Evolutionary conservation across 148 eudicot species (phyloP), one percentile per base, ranked within the genome.

Genomic region (Fagopyrum esculentum): DNA sequence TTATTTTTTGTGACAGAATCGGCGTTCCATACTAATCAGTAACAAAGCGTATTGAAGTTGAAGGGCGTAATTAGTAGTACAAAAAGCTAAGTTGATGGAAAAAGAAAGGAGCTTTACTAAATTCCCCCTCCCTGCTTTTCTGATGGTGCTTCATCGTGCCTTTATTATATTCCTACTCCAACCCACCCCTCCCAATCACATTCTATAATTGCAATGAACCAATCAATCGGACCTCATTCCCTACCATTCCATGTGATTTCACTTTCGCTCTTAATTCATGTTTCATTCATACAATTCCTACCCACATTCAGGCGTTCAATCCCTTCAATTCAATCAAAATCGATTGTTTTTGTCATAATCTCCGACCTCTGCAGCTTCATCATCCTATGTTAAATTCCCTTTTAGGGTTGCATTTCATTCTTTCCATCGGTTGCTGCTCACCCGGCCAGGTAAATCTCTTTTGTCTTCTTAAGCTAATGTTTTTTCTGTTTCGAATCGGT

Each of bases 151-250:
- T 40, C 71, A 66, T 66, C 71, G 46, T 66, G 71, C 17, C 71
- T 66, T 40, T 66, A 66, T 66, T 66, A 66, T 66, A 66, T 66
- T 66, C 71, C 71, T 66, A 66, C 19, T 66, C 71, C 71, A 66
- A 66, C 47, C 46, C 71, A 35, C 40, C 40, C 40, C 40, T 35
- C 47, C 35, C 35, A 40, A 64, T 64, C 70, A 6, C 70, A 66
- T 12, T 66, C 71, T 66, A 35, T 66, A 19, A 66, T 66, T 66
- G 45, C 71, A 66, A 15, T 61, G 17, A 6, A 4, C 71, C 71
- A 40, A 66, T 66, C 71, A 66, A 40, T 66, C 71, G 4, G 8
- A 61, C 15, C 68, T 61, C 68, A 5, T 66, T 66, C 71, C 22
- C 71, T 5, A 17, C 64, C 64, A 59, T 59, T 59, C 10, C 64